Base-by-base conservation (phyloP, 768 basidiomycete genomes). In the Podaxis sp. region DNA sequence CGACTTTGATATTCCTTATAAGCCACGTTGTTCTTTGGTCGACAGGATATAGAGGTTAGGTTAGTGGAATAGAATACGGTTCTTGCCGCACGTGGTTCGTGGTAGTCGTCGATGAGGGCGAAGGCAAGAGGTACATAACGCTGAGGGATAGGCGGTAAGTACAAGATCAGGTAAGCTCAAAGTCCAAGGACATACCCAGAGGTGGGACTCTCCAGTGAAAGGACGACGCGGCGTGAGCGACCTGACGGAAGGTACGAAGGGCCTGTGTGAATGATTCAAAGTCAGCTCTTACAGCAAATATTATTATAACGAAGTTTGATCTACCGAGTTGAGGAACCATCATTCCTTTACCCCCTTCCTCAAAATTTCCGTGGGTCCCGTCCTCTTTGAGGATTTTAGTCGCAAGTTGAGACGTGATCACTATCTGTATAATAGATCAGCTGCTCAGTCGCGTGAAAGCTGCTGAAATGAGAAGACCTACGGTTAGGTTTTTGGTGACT, bases 241-340 rank as follows among this genome's bases (percentile, higher is more conserved):
- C 73, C 73, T 13, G 63, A 65, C 3, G 77, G 79, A 32, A 81
- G 72, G 65, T 79, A 81, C 1, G 66, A 56, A 3, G 69, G 51
- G 46, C 76, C 79, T 80, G 57, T 7, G 47, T 4, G 44, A 18
- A 47, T 52, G 9, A n/a, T 32, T 40, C 50, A 35, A 25, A 42
- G 36, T 63, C 40, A 61, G 14, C 48, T 40, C 36, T 3, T 16
- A 46, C 28, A 25, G 35, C 9, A 27, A 16, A 28, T 42, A 10
- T 37, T 11, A 42, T 32, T 32, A 32, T 35, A 50, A 23, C 44
- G 50, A 42, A 42, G 48, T 64, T 67, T 60, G 67, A 9, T 32
- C 32, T 32, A 87, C 90, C 84, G 64, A 89, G 79, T 61, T 82
- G 82, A 47, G 90, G 89, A 40, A 84, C 74, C 80, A 92, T 81